A percentile compares a stretch with the other conserved stretches of the same genome.
phyloP scores from a whole-genome alignment of 192 early-diverging fungal genomes.

The Backusella circina region DNA sequence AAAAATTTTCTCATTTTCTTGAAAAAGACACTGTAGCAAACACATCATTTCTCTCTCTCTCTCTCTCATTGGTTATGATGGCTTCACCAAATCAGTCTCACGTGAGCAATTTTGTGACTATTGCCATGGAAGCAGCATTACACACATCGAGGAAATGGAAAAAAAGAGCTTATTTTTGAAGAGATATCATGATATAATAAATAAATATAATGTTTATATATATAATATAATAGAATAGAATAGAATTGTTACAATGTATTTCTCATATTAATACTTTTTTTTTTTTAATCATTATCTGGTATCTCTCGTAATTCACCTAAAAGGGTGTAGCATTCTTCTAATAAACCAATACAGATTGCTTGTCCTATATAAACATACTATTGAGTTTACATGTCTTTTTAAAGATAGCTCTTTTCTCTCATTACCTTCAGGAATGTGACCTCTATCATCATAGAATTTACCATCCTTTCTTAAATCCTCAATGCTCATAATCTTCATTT shows the following conservation, averaged over 20 bases:
- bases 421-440: constrained; percentile 60
- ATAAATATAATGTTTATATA: background rate
- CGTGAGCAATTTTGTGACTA: background rate
- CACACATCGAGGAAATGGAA: too few species aligned
- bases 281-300: background rate
- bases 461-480: constrained; percentile 81
- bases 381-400: background rate
- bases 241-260: background rate
- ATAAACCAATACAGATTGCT: constrained; percentile 72
- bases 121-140: too few species aligned
- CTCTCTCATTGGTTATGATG: background rate
- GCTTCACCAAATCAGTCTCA: background rate
- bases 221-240: background rate
- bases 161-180: background rate
- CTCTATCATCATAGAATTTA: constrained; percentile 81
- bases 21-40: too few species aligned
- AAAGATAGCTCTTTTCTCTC: background rate
- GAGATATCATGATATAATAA: background rate
- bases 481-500: constrained; percentile 82
- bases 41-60: background rate
- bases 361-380: constrained; percentile 48
- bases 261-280: background rate
- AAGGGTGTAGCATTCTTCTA: constrained; percentile 86
- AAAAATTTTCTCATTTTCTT: too few species aligned
- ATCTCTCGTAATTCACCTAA: constrained; percentile 65